Percentiles rank a stretch among this genome's conserved stretches.
Evolutionary conservation across 2,329 filamentous ascomycete species (phyloP).

Genomic region (Colletotrichum tropicicola): DNA sequence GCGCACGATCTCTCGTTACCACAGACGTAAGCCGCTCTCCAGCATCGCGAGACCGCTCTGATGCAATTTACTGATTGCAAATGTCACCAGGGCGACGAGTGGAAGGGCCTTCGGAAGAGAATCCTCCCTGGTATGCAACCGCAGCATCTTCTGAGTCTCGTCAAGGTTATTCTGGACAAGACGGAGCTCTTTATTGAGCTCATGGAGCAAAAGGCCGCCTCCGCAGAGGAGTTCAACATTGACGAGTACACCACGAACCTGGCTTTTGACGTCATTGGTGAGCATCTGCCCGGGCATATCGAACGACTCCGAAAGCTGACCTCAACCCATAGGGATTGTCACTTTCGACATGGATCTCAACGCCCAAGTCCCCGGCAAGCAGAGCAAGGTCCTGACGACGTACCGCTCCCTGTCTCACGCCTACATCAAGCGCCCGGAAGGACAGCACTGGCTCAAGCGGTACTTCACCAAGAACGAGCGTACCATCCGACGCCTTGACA

Average conservation of each 20-base stretch:
- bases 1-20: slow-evolving; percentile 20
- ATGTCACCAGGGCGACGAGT: slow-evolving; percentile 15
- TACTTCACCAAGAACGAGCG: slow-evolving; percentile 34
- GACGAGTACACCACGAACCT: slow-evolving; percentile 40
- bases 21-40: slow-evolving; percentile 7
- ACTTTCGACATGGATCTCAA: slow-evolving; percentile 44
- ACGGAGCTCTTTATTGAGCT: slow-evolving; percentile 27
- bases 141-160: slow-evolving; percentile 40
- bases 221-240: slow-evolving; percentile 38
- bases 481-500: slow-evolving; percentile 36
- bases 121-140: slow-evolving; percentile 17
- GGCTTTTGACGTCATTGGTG: slow-evolving; percentile 49
- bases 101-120: slow-evolving; percentile 22
- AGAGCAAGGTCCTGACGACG: slow-evolving; percentile 36
- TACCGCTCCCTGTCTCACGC: slow-evolving; percentile 29
- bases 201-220: slow-evolving; percentile 39
- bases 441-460: slow-evolving; percentile 34
- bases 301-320: slow-evolving; percentile 5
- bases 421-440: slow-evolving; percentile 31
- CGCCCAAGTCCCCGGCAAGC: slow-evolving; percentile 37
- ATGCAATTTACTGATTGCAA: not conserved
- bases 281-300: not conserved
- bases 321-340: slow-evolving; percentile 34
- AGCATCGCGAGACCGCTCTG: too few relatives aligned
- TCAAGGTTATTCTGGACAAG: slow-evolving; percentile 36